These are phyloP conservation scores for Heterobasidion irregulare DNA, from an alignment of 1,284 basidiomycete species.

Conservation along the genomic window DNA sequence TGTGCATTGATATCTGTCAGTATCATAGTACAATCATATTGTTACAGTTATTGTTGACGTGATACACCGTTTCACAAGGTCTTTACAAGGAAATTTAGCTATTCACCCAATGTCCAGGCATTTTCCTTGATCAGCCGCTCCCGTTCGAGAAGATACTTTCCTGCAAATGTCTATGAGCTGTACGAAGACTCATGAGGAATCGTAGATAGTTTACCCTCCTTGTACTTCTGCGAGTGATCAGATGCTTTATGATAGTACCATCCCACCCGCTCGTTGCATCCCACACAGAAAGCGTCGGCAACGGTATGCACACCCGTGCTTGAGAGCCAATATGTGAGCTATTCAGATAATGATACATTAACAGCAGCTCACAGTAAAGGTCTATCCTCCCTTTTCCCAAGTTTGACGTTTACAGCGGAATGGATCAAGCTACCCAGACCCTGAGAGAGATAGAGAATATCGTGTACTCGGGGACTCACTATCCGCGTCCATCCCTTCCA, in stretches of 20 bases:
- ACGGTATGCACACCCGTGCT: slow-evolving; percentile 82
- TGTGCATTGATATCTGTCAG: no score
- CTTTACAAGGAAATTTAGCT: neutral
- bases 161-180: slow-evolving; percentile 26
- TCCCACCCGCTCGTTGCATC: slow-evolving; percentile 71
- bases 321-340: neutral
- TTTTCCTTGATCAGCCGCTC: slow-evolving; percentile 79
- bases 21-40: no score
- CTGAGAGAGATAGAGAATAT: neutral
- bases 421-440: slow-evolving; percentile 54
- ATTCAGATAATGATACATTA: neutral
- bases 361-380: slow-evolving; percentile 49
- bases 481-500: slow-evolving; percentile 78
- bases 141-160: slow-evolving; percentile 79
- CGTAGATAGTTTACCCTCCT: slow-evolving; percentile 51
- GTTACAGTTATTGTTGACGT: no score
- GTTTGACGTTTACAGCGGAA: slow-evolving; percentile 66
- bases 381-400: slow-evolving; percentile 71
- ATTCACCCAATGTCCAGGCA: slow-evolving; percentile 56
- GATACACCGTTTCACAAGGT: no score
- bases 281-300: slow-evolving; percentile 70
- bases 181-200: neutral
- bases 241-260: slow-evolving; percentile 83
- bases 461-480: slow-evolving; percentile 35
- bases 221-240: slow-evolving; percentile 78